These are phyloP conservation scores for Daedaleopsis sinensis DNA, from an alignment of 768 basidiomycete genomes.

Conservation along the genomic window DNA sequence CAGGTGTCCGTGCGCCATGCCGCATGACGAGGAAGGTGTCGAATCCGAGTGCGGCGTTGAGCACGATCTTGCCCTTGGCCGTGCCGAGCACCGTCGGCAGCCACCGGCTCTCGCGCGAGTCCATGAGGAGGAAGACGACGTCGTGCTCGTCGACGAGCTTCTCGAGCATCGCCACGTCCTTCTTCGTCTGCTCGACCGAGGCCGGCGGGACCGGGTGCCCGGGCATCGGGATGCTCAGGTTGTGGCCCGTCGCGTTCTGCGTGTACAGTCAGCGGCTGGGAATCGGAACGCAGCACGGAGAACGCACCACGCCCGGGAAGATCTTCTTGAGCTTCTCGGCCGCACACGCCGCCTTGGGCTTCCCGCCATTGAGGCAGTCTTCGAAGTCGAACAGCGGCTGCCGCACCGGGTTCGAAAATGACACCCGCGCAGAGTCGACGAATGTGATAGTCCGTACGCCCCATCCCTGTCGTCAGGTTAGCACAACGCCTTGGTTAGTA, in stretches of 20 bases:
- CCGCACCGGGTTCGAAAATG: constrained; percentile 96
- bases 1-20: constrained; percentile 68
- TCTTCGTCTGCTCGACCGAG: constrained; percentile 56
- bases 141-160: constrained; percentile 86
- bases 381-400: constrained; percentile 96
- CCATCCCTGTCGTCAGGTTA: constrained; percentile 48
- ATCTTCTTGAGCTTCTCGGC: constrained; percentile 85
- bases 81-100: constrained; percentile 88
- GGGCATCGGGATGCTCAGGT: constrained; percentile 92
- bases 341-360: constrained; percentile 91
- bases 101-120: constrained; percentile 98
- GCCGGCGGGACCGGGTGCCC: constrained; percentile 85
- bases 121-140: constrained; percentile 92
- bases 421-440: constrained; percentile 88
- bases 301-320: constrained; percentile 87
- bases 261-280: background rate
- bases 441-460: constrained; percentile 93
- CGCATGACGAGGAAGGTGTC: constrained; percentile 98
- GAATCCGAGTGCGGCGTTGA: constrained; percentile 95
- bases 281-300: background rate
- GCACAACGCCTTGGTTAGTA: background rate
- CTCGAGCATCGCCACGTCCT: constrained; percentile 76
- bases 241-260: constrained; percentile 81
- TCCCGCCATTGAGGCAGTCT: constrained; percentile 91
- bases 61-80: constrained; percentile 88